Conservation (phyloP, 108 stramenopile species). For the Stephanodiscus triporus region DNA sequence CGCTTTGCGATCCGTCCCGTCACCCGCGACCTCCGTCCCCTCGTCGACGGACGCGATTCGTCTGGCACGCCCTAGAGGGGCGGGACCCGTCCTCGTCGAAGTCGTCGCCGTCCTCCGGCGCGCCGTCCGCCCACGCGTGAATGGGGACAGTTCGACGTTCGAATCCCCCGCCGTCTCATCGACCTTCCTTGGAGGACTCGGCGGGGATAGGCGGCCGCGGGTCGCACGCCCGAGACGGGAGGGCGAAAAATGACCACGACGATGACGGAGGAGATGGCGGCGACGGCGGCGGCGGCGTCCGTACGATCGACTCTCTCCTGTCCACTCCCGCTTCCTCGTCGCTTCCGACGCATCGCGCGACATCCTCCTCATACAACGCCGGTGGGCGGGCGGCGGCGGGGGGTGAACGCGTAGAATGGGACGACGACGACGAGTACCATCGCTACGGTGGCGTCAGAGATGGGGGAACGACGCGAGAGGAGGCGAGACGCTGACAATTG, state of each 20-base stretch:
- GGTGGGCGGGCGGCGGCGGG: conserved; percentile 4
- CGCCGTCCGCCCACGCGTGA: neutral
- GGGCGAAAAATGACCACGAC: neutral
- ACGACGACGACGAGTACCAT: conserved; percentile 54
- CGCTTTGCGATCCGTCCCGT: conserved; percentile 63
- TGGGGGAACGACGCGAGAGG: conserved; percentile 1
- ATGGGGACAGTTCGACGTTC: conserved; percentile 7
- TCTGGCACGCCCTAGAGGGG: conserved; percentile 16
- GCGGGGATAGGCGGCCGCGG: no score
- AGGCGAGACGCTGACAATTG: conserved; percentile 41
- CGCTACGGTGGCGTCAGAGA: conserved; percentile 15
- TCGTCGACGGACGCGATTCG: conserved; percentile 60
- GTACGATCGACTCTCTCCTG: neutral
- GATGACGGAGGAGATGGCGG: neutral
- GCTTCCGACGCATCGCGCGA: neutral
- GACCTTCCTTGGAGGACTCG: neutral
- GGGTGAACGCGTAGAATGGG: conserved; percentile 46
- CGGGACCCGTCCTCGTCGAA: no score
- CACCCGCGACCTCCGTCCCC: conserved; percentile 50
- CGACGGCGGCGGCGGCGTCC: neutral
- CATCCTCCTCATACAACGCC: conserved; percentile 1
- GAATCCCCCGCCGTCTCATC: neutral
- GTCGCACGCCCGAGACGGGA: neutral
- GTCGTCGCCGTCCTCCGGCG: no score
- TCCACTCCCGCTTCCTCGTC: conserved; percentile 29